Evolutionary conservation across 495 filamentous ascomycete species (phyloP), one percentile per base, ranked within the genome.

Genomic region (Talaromyces liani): DNA sequence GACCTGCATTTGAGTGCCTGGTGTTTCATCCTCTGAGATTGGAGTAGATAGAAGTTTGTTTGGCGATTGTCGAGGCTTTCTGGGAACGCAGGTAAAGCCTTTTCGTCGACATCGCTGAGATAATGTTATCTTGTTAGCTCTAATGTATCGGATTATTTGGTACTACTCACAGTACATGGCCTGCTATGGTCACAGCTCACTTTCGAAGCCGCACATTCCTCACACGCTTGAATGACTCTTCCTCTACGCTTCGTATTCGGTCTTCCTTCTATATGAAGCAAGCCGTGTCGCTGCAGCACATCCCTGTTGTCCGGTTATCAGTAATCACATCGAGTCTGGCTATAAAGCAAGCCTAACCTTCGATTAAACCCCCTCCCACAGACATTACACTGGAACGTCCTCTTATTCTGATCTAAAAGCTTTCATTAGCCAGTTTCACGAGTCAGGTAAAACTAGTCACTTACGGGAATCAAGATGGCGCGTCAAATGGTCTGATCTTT

Each of bases 391-490:
- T 54, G 49, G 24, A 54, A 54, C 24, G 49, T 54, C 18, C 49
- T 24, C 49, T 58, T 36, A 34, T 58, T 58, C n/a, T 36, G 56
- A 45, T 33, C 71, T 68, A 65, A 68, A 66, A 18, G 67, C 68
- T 20, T 2, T 24, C 3, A 6, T 56, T 39, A 20, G 53, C 64
- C 34, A 66, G 53, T 27, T 66, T 68, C 59, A 25, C 71, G 67
- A 66, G 69, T 73, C 24, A 72, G 68, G 1, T 68, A 64, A 9
- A 69, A 60, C 49, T 10, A 54, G 18, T 12, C 18, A 64, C 65
- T 57, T 54, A 71, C 69, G 71, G 45, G 71, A 71, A 49, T 73
- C 68, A 27, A 71, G 58, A 60, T 71, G 71, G 31, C 71, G 71
- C 20, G 69, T 66, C n/a, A 73, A 57, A 64, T 73, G 71, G 60